Evolutionary conservation across 305 asterid genomes (phyloP), one percentile per base, ranked within the genome.

Genomic region (Solanum aculeatissimum): DNA sequence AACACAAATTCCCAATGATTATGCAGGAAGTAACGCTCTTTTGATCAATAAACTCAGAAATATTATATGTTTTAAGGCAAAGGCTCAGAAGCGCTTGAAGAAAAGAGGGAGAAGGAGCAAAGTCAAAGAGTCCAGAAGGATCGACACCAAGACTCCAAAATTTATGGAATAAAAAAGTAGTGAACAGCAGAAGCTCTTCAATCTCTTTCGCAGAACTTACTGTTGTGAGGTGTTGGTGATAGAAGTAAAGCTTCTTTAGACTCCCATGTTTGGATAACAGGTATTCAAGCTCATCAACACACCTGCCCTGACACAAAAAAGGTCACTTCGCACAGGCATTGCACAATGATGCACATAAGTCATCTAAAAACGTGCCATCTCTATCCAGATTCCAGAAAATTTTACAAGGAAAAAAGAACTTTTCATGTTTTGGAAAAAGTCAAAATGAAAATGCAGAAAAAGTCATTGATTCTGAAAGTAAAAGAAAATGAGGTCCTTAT

Each of bases 211-310:
- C 29, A 16, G 16, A 77, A 88, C 98, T 92, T 91, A 97, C 99
- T 0, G 97, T 92, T 66, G 98, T 97, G 86, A 97, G 99, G 91
- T 97, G 98, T 85, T 93, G 98, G 88, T 97, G 98, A 90, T 97
- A 97, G 91, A 97, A 97, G 90, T 97, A 97, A 60, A 97, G 95
- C 87, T 93, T 97, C 93, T 92, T 97, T 92, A 97, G 87, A 89
- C 97, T 95, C 89, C 99, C 99, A 90, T 91, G 92, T 87, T 93
- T 94, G 58, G 98, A 92, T 82, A 97, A 90, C 90, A 92, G 98
- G 83, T 90, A 89, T 91, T 94, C 99, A 85, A 95, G 98, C 92
- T 97, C 99, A 91, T 97, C 99, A 82, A 95, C 94, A 75, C 98
- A 97, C 90, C 99, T 97, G 98, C 90, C 90, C 66, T 84, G 84